These are phyloP conservation scores for Xylaria polymorpha DNA, from an alignment of 2,329 filamentous ascomycete genomes.

Conservation along the genomic window DNA sequence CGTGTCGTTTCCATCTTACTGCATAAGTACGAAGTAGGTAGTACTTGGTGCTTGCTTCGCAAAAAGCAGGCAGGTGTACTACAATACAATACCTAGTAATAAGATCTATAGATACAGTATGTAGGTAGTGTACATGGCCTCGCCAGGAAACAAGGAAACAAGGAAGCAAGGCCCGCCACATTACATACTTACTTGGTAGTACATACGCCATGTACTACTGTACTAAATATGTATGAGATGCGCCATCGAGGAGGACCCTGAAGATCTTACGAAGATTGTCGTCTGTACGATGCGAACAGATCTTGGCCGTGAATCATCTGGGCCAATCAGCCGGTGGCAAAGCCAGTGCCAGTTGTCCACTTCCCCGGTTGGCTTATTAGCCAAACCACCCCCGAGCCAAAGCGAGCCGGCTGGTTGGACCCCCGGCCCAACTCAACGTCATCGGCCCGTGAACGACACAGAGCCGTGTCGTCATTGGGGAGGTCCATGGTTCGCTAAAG, in stretches of 20 bases:
- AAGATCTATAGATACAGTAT: too few relatives aligned
- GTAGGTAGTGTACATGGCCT: slow-evolving; percentile 8
- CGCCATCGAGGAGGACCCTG: slow-evolving; percentile 45
- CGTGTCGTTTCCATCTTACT: slow-evolving; percentile 21
- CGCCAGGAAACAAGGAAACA: slow-evolving; percentile 29
- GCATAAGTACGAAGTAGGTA: neutral
- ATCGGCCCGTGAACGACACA: slow-evolving; percentile 41
- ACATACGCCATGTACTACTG: neutral
- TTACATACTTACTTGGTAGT: too few relatives aligned
- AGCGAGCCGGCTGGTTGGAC: slow-evolving; percentile 36
- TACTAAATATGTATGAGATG: slow-evolving; percentile 19
- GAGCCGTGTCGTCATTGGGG: slow-evolving; percentile 46
- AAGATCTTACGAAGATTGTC: slow-evolving; percentile 45
- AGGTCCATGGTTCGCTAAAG: slow-evolving; percentile 22
- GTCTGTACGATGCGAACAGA: slow-evolving; percentile 40
- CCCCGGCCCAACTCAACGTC: slow-evolving; percentile 43
- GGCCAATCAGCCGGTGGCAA: slow-evolving; percentile 39
- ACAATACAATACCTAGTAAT: neutral
- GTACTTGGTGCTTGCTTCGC: neutral
- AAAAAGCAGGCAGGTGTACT: neutral
- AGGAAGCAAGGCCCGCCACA: slow-evolving; percentile 28
- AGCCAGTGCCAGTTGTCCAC: slow-evolving; percentile 37
- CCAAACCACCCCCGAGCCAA: slow-evolving; percentile 33
- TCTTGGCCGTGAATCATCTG: slow-evolving; percentile 38
- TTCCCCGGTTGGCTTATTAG: slow-evolving; percentile 38